These are phyloP conservation scores for Brassica carinata DNA, from an alignment of 345 rosid species.

Conservation along the genomic window DNA sequence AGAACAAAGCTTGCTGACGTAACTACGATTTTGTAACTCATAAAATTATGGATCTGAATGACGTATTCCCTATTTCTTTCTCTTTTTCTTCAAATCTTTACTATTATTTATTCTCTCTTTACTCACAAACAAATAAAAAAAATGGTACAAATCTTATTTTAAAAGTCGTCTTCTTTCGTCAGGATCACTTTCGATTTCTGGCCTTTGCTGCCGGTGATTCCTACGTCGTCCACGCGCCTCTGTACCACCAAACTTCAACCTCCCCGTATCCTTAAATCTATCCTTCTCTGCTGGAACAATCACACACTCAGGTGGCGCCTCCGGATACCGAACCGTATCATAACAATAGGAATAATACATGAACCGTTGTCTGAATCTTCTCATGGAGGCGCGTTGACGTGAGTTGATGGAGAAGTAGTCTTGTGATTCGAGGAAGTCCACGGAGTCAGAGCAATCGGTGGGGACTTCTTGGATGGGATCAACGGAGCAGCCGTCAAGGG, in stretches of 20 bases:
- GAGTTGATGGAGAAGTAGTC: conserved; percentile 51
- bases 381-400: conserved; percentile 55
- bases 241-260: conserved; percentile 75
- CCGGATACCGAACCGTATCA: conserved; percentile 59
- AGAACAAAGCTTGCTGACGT: not conserved
- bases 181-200: conserved; percentile 37
- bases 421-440: conserved; percentile 42
- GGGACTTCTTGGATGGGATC: conserved; percentile 61
- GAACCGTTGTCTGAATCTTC: conserved; percentile 59
- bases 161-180: conserved; percentile 32
- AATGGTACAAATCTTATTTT: not conserved
- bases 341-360: conserved; percentile 93
- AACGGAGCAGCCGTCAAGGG: conserved; percentile 67
- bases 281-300: conserved; percentile 52
- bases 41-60: not conserved
- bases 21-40: not conserved
- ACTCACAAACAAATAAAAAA: conserved; percentile 25
- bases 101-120: not conserved
- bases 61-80: not conserved
- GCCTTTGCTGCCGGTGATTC: conserved; percentile 40
- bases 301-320: conserved; percentile 66
- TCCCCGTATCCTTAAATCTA: conserved; percentile 64
- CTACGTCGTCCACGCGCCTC: conserved; percentile 34
- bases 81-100: not conserved
- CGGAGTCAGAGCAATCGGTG: conserved; percentile 38